phyloP scores from a whole-genome alignment of 2,329 filamentous ascomycete species.

The Aaosphaeria arxii region DNA sequence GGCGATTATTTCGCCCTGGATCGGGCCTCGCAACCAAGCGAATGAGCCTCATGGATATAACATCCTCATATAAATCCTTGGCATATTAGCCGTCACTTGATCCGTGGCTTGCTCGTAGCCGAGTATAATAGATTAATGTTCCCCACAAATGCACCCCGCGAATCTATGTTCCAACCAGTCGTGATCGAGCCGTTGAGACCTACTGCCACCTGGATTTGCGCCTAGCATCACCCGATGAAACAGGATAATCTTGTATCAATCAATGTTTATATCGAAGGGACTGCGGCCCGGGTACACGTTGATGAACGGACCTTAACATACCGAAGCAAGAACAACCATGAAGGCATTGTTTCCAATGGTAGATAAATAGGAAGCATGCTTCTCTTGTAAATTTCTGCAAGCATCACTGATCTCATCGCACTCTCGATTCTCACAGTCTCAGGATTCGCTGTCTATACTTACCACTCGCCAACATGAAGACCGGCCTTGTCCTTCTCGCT shows the following conservation, averaged over 20 bases:
- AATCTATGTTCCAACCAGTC: constrained; percentile 2
- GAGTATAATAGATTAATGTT: background rate
- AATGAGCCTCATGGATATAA: background rate
- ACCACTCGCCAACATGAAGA: constrained; percentile 24
- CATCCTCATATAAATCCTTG: background rate
- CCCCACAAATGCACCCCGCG: constrained; percentile 4
- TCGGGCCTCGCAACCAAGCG: background rate
- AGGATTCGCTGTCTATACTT: background rate
- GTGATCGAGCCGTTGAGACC: background rate
- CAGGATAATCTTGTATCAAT: constrained; percentile 1
- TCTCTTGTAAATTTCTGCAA: background rate
- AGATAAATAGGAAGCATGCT: too few species aligned
- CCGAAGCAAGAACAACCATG: background rate
- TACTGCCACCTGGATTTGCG: background rate
- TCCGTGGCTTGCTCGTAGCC: constrained; percentile 1
- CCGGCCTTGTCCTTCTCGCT: constrained; percentile 28
- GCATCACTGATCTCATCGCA: background rate
- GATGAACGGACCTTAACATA: background rate
- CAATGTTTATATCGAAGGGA: constrained; percentile 1
- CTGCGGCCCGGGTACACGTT: constrained; percentile 2
- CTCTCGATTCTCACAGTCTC: background rate
- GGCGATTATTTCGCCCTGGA: background rate
- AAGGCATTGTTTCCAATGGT: too few species aligned
- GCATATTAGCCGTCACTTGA: background rate
- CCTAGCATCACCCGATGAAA: background rate